These are phyloP conservation scores for cucumber (Cucumis sativus) DNA, from an alignment of 306 rosid species.

Conservation along the genomic window DNA sequence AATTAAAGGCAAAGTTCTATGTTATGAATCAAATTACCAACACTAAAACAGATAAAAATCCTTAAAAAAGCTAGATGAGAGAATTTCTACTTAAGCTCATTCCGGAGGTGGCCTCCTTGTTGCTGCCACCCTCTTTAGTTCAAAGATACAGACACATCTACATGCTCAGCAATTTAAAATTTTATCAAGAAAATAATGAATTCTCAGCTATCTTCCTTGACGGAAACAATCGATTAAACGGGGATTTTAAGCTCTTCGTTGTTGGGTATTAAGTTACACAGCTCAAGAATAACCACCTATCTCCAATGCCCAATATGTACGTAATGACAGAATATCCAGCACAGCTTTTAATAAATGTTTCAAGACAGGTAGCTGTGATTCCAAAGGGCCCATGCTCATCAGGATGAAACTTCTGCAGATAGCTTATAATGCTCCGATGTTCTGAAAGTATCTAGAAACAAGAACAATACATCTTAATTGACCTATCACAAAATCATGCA, in stretches of 20 bases:
- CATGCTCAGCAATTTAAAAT: neutral
- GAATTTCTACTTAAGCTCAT: neutral
- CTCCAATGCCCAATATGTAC: slow-evolving; percentile 96
- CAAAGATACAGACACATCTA: neutral
- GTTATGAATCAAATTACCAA: neutral
- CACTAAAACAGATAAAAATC: neutral
- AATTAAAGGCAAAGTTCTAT: neutral
- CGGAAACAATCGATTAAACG: neutral
- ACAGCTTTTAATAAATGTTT: slow-evolving; percentile 94
- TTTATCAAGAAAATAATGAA: neutral
- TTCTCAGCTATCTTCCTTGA: neutral
- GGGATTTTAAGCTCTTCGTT: neutral
- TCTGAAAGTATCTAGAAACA: slow-evolving; percentile 72
- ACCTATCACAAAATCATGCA: slow-evolving; percentile 10
- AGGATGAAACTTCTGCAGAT: slow-evolving; percentile 89
- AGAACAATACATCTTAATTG: slow-evolving; percentile 13
- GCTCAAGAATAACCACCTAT: slow-evolving; percentile 50
- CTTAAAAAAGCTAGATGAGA: neutral
- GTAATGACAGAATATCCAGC: slow-evolving; percentile 99
- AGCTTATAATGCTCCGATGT: slow-evolving; percentile 89
- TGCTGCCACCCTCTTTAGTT: neutral
- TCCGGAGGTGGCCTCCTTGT: neutral
- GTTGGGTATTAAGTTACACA: neutral
- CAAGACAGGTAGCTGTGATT: slow-evolving; percentile 85
- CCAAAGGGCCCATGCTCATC: slow-evolving; percentile 98